These are phyloP conservation scores for Oryza officinalis DNA, from an alignment of 176 grass and related monocot species.

Conservation along the genomic window DNA sequence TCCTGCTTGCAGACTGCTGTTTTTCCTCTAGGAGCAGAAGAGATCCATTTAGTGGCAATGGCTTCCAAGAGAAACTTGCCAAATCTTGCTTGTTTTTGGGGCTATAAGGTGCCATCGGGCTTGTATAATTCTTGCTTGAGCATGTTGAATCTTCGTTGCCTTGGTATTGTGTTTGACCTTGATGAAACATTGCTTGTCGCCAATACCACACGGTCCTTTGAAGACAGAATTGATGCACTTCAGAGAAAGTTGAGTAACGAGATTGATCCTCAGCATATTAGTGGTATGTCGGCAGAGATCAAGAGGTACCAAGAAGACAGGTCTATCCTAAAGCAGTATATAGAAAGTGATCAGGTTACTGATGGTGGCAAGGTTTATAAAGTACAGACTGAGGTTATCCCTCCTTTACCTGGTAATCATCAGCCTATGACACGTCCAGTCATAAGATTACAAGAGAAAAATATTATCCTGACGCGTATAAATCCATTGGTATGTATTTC, in stretches of 20 bases:
- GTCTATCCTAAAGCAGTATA: conserved; percentile 87
- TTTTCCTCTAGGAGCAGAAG: conserved; percentile 74
- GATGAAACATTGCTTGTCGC: conserved; percentile 95
- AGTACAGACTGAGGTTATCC: conserved; percentile 81
- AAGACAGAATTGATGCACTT: conserved; percentile 90
- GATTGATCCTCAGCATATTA: conserved; percentile 68
- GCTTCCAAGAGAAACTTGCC: conserved; percentile 59
- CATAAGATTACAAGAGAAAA: conserved; percentile 89
- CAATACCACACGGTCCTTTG: conserved; percentile 84
- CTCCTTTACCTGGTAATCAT: conserved; percentile 80
- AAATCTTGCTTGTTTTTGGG: conserved; percentile 82
- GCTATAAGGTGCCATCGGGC: conserved; percentile 66
- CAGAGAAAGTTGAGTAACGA: conserved; percentile 93
- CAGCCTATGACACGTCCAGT: conserved; percentile 81
- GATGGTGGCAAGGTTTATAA: conserved; percentile 84
- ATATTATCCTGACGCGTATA: conserved; percentile 88
- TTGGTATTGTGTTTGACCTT: conserved; percentile 97
- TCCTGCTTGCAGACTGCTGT: conserved; percentile 77
- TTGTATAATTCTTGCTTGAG: conserved; percentile 78
- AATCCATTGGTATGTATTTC: conserved; percentile 50
- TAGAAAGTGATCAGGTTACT: conserved; percentile 74
- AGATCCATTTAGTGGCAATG: conserved; percentile 94
- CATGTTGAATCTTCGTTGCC: conserved; percentile 91
- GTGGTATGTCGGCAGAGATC: conserved; percentile 83
- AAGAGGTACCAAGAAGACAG: conserved; percentile 94